Evolutionary conservation across 2,329 filamentous ascomycete genomes (phyloP), one percentile per base, ranked within the genome.

Genomic region (Diaporthe citri): DNA sequence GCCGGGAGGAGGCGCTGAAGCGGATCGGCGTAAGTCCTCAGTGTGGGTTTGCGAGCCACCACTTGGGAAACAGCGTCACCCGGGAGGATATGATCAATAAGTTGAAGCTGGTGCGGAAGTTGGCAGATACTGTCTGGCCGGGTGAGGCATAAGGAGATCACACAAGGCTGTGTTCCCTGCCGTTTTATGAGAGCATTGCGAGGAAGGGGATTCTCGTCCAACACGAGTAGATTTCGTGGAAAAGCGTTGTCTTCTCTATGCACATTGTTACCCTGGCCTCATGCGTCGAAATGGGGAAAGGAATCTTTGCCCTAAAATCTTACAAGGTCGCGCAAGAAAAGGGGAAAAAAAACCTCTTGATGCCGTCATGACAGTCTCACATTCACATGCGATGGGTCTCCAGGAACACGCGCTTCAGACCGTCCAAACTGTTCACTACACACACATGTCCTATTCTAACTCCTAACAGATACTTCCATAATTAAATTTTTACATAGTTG

Each of bases 51-150:
- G 93, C 93, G 4, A 93, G 91, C 78, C 92, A 94, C 79, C 88
- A 90, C 22, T 87, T 92, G 77, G 93, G 92, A 1, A 93, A 95
- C 80, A 87, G 89, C 51, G 88, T 94, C 79, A 90, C 89, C 2
- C 88, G 89, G 79, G 88, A 93, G 48, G 92, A 91, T 78, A 94
- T 94, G 93, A 88, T 91, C 83, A 90, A 88, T 79, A 95, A 94
- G 86, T 83, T 95, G 79, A 88, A 90, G 84, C 85, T 95, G 74
- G 93, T 94, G 43, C 88, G 91, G 75, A 87, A 90, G 69, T 88
- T 95, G 78, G 92, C 93, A 7, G 87, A 91, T 79, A 88, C 90
- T 73, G 87, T 95, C 52, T 95, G 93, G 93, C 78, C 79, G 1
- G 77, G 78, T 12, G 77, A 81, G 77, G 79, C 80, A 4, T 81